Conservation (phyloP, 495 filamentous ascomycete species). For the Xylaria longipes region DNA sequence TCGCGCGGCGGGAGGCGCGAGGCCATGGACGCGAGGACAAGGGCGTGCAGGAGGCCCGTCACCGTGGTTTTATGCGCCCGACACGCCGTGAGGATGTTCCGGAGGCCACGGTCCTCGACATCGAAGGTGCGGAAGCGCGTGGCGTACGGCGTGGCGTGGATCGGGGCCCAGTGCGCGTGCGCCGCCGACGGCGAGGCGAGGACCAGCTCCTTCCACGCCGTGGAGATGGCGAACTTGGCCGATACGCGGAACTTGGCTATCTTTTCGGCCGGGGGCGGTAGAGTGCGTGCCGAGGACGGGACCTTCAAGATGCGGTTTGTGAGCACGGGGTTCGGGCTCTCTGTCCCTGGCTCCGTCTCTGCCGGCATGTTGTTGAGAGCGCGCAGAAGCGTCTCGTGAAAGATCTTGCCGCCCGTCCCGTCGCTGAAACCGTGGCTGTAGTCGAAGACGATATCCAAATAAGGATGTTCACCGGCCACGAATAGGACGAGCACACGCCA, state of each 20-base stretch:
- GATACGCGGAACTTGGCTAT: conserved; percentile 31
- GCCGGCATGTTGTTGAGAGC: conserved; percentile 27
- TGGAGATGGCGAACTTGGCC: conserved; percentile 23
- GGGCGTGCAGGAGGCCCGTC: conserved; percentile 43
- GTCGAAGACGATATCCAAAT: conserved; percentile 41
- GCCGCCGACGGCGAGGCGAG: background rate
- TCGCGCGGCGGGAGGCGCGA: conserved; percentile 17
- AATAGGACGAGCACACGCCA: conserved; percentile 42
- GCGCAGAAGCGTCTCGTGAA: conserved; percentile 42
- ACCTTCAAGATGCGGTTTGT: conserved; percentile 29
- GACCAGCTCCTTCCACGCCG: conserved; percentile 28
- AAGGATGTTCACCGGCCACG: background rate
- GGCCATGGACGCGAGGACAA: conserved; percentile 37
- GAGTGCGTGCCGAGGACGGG: conserved; percentile 17
- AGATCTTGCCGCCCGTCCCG: conserved; percentile 42
- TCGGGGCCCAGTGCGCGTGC: conserved; percentile 38
- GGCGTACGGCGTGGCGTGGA: conserved; percentile 29
- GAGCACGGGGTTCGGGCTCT: conserved; percentile 18
- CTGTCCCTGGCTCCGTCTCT: background rate
- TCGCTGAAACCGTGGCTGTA: conserved; percentile 45
- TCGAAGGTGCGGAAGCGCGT: conserved; percentile 40
- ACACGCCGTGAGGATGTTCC: conserved; percentile 35
- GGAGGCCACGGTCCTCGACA: conserved; percentile 25
- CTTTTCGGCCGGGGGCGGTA: conserved; percentile 26
- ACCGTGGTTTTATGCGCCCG: conserved; percentile 40